Conservation (phyloP, 78 protist genomes). For the Protostelium mycophagum region DNA sequence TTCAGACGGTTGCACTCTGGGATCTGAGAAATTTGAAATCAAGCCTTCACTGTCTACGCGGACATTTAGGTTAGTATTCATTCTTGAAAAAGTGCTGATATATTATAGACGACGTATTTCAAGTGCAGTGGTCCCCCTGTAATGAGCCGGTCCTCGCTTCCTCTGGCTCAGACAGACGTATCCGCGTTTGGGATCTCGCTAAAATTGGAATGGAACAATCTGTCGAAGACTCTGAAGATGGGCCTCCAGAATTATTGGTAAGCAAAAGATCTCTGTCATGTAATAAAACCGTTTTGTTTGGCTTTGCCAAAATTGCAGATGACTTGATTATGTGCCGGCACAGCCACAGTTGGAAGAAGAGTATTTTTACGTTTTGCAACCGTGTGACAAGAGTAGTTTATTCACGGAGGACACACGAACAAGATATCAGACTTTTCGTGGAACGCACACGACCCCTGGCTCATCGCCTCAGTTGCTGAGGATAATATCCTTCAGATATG, state of each 20-base stretch:
- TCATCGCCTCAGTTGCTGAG: slow-evolving; percentile 85
- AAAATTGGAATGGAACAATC: slow-evolving; percentile 88
- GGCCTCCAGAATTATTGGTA: slow-evolving; percentile 91
- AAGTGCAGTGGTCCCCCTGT: slow-evolving; percentile 84
- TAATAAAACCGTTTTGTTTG: no score
- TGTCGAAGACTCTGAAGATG: slow-evolving; percentile 91
- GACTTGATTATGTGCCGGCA: background rate
- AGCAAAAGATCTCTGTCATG: background rate
- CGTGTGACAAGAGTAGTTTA: slow-evolving; percentile 53
- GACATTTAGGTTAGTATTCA: slow-evolving; percentile 29
- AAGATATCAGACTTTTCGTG: slow-evolving; percentile 87
- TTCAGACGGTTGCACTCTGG: slow-evolving; percentile 85
- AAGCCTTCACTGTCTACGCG: slow-evolving; percentile 65
- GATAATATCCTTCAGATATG: slow-evolving; percentile 95
- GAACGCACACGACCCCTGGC: slow-evolving; percentile 88
- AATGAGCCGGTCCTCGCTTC: slow-evolving; percentile 84
- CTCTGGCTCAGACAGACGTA: slow-evolving; percentile 79
- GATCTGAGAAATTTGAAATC: slow-evolving; percentile 80
- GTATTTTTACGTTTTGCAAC: background rate
- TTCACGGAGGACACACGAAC: slow-evolving; percentile 97
- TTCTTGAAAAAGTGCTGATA: background rate
- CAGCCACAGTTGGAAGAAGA: no score
- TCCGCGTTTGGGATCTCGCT: slow-evolving; percentile 89
- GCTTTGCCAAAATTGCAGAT: background rate
- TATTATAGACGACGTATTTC: slow-evolving; percentile 59